Conservation (phyloP, 805 yeast species). For the Lachancea waltii region DNA sequence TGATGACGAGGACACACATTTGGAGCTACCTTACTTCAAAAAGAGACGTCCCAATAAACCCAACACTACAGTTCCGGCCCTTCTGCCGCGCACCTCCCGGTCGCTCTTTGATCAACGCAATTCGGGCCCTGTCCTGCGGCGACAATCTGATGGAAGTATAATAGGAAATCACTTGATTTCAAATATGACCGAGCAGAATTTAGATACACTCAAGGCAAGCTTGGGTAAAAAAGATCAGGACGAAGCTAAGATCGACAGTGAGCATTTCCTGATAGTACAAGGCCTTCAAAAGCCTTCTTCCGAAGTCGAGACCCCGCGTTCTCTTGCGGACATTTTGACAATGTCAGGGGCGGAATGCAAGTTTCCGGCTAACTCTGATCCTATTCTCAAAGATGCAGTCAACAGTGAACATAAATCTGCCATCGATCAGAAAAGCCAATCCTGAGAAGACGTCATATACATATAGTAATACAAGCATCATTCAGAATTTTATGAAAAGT, state of each 20-base stretch:
- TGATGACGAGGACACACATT: constrained; percentile 20
- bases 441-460: too few relatives aligned
- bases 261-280: constrained; percentile 8
- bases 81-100: not conserved
- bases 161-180: not conserved
- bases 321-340: constrained; percentile 21
- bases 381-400: constrained; percentile 2
- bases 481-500: too few relatives aligned
- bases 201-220: not conserved
- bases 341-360: not conserved
- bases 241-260: not conserved
- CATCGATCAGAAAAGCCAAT: too few relatives aligned
- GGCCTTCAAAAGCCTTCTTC: constrained; percentile 5
- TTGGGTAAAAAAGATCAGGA: constrained; percentile 1
- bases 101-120: constrained; percentile 8
- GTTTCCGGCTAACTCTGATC: not conserved
- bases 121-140: constrained; percentile 1
- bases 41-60: constrained; percentile 2
- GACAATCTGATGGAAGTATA: not conserved
- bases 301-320: constrained; percentile 22
- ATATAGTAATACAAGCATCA: too few relatives aligned
- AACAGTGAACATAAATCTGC: too few relatives aligned
- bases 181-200: not conserved
- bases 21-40: constrained; percentile 23
- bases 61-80: not conserved